A percentile compares a stretch with the other conserved stretches of the same genome.
phyloP scores from a whole-genome alignment of 2,329 filamentous ascomycete species.

The Elsinoe arachidis region DNA sequence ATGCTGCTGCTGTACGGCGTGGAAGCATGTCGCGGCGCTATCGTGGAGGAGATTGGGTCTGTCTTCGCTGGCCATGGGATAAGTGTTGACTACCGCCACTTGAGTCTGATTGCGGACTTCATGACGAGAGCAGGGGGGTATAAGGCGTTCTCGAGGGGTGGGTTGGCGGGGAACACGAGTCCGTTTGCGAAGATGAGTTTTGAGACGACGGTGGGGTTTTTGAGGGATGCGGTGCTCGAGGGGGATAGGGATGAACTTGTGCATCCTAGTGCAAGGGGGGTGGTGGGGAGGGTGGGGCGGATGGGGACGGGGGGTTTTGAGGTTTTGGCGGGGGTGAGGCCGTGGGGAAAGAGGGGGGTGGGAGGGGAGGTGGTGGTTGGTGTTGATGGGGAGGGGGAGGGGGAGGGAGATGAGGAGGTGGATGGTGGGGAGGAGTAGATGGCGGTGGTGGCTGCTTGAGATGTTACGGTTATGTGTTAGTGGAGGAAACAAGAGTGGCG shows the following conservation, averaged over 20 bases:
- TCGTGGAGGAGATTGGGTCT: slow-evolving; percentile 73
- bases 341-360: slow-evolving; percentile 10
- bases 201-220: slow-evolving; percentile 89
- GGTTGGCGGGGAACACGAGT: slow-evolving; percentile 72
- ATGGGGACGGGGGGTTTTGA: slow-evolving; percentile 91
- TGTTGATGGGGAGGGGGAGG: slow-evolving; percentile 10
- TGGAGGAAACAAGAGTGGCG: too few species aligned
- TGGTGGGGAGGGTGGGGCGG: slow-evolving; percentile 72
- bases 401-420: neutral
- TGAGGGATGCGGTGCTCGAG: slow-evolving; percentile 85
- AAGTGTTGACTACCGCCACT: slow-evolving; percentile 78
- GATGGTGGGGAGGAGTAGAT: neutral
- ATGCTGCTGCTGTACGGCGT: slow-evolving; percentile 84
- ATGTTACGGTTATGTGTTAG: too few species aligned
- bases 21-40: slow-evolving; percentile 79
- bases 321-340: slow-evolving; percentile 48
- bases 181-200: slow-evolving; percentile 99
- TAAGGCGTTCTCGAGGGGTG: slow-evolving; percentile 85
- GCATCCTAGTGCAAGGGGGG: slow-evolving; percentile 78
- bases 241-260: slow-evolving; percentile 82
- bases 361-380: slow-evolving; percentile 11
- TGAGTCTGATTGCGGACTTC: slow-evolving; percentile 92
- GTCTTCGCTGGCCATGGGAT: slow-evolving; percentile 92
- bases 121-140: slow-evolving; percentile 94
- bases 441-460: too few species aligned